Conservation (phyloP, 2,329 filamentous ascomycete species). For the Aspergillus uvarum region DNA sequence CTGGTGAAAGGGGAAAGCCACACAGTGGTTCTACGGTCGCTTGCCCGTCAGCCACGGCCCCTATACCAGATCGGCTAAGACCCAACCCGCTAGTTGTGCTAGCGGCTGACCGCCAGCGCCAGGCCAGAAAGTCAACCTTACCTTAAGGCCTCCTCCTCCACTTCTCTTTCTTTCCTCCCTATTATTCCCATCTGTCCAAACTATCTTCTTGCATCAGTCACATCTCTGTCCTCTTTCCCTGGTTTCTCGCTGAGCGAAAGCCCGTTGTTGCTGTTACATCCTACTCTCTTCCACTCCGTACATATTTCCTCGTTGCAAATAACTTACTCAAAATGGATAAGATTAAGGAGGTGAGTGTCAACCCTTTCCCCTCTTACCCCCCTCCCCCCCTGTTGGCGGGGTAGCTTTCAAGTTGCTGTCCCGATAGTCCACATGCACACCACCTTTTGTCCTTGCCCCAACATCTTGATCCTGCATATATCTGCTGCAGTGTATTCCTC, state of each 20-base stretch:
- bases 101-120: constrained; percentile 22
- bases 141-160: constrained; percentile 19
- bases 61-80: constrained; percentile 9
- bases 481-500: background rate
- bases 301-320: constrained; percentile 25
- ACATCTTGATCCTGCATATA: constrained; percentile 14
- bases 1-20: constrained; percentile 13
- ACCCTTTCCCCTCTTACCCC: constrained; percentile 17
- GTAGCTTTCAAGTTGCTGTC: constrained; percentile 38
- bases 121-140: constrained; percentile 16
- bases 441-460: constrained; percentile 7
- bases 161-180: constrained; percentile 16
- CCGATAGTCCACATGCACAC: constrained; percentile 25
- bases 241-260: constrained; percentile 41
- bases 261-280: constrained; percentile 20
- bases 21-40: background rate
- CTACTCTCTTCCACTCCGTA: constrained; percentile 24
- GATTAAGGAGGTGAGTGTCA: constrained; percentile 78
- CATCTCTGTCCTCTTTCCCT: constrained; percentile 11
- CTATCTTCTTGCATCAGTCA: constrained; percentile 10
- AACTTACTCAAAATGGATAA: constrained; percentile 67
- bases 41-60: background rate
- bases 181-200: constrained; percentile 21
- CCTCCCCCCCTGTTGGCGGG: constrained; percentile 38
- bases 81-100: constrained; percentile 9